Percentiles rank a stretch among this genome's conserved stretches.
phyloP scores from a whole-genome alignment of 106 monocot genomes.

The Dioscorea dumetorum region DNA sequence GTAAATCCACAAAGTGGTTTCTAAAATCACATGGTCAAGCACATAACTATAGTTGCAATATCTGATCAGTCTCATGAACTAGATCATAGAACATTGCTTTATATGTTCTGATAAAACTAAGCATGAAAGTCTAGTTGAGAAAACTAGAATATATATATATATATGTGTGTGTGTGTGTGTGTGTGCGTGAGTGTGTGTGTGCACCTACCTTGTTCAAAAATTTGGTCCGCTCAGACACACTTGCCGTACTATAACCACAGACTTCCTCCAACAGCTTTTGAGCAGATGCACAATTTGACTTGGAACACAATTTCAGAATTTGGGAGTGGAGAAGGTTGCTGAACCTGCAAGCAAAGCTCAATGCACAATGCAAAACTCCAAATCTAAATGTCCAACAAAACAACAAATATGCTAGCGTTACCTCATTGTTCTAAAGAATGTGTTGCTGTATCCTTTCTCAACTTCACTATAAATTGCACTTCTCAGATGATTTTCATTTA shows the following conservation, averaged over 20 bases:
- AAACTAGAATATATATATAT: too few species aligned
- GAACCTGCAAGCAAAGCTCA: constrained; percentile 22
- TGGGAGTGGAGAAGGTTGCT: constrained; percentile 31
- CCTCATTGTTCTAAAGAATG: constrained; percentile 27
- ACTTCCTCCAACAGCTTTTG: constrained; percentile 32
- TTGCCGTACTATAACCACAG: constrained; percentile 13
- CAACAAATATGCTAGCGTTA: not conserved
- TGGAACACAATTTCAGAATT: constrained; percentile 28
- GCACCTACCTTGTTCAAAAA: constrained; percentile 34
- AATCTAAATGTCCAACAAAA: not conserved
- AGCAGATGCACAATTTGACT: constrained; percentile 18
- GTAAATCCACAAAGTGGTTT: not conserved
- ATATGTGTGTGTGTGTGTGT: too few species aligned
- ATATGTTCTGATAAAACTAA: too few species aligned
- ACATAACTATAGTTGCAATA: not conserved
- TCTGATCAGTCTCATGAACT: not conserved
- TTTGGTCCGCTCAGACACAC: constrained; percentile 25
- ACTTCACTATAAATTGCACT: constrained; percentile 33
- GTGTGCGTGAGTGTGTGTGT: too few species aligned
- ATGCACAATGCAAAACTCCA: not conserved
- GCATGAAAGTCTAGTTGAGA: too few species aligned
- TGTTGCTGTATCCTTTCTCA: constrained; percentile 22
- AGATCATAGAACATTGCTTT: too few species aligned
- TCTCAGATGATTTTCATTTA: constrained; percentile 20
- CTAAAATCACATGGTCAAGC: not conserved